Percentiles rank a stretch among this genome's conserved stretches.
phyloP scores from a whole-genome alignment of 495 filamentous ascomycete species.

The Penicillium manginii region DNA sequence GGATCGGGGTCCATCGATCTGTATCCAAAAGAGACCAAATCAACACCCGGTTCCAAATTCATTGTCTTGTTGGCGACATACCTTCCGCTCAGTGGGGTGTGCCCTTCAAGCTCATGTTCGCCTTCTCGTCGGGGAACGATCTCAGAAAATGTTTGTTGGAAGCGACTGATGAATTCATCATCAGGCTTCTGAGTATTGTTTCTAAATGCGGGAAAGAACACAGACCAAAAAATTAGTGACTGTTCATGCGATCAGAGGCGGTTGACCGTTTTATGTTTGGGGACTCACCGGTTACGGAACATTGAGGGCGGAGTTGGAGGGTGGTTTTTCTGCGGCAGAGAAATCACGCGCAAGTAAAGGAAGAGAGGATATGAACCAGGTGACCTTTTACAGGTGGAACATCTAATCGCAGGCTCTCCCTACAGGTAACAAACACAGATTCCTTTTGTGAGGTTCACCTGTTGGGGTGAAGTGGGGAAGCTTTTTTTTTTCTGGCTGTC shows the following conservation, averaged over 20 bases:
- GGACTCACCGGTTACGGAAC: constrained; percentile 30
- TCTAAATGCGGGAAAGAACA: constrained; percentile 45
- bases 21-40: constrained; percentile 4
- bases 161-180: constrained; percentile 80
- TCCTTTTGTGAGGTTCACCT: neutral
- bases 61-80: constrained; percentile 17
- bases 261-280: neutral
- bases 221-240: constrained; percentile 4
- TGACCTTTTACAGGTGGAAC: neutral
- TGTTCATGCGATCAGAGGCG: neutral
- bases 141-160: constrained; percentile 78
- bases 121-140: constrained; percentile 46
- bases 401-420: neutral
- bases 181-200: constrained; percentile 85
- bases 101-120: neutral
- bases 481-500: neutral
- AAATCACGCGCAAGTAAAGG: constrained; percentile 7
- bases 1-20: constrained; percentile 13
- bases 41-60: constrained; percentile 6
- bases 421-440: neutral
- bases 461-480: neutral
- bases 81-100: constrained; percentile 30
- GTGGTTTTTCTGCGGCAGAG: neutral
- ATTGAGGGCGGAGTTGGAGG: constrained; percentile 21
- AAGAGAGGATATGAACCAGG: neutral